phyloP scores from a whole-genome alignment of 1,139 yeast genomes.

The Candida tetrigidarum region DNA sequence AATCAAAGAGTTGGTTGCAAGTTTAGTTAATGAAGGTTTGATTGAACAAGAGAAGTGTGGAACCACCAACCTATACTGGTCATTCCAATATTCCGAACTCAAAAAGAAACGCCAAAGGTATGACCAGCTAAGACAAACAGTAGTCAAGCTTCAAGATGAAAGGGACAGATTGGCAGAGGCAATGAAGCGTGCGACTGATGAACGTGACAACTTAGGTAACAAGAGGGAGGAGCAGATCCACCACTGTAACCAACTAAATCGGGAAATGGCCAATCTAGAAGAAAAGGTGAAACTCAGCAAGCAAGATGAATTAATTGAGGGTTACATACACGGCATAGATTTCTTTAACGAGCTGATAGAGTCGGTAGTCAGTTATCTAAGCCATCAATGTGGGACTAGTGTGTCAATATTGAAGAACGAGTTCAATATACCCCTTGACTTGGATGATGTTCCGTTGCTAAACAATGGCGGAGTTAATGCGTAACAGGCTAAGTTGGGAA shows the following conservation, averaged over 20 bases:
- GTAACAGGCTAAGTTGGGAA: not conserved
- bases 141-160: constrained; percentile 12
- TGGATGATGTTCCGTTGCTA: constrained; percentile 15
- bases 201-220: constrained; percentile 7
- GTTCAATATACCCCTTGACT: constrained; percentile 20
- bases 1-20: constrained; percentile 50
- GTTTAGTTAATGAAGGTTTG: constrained; percentile 48
- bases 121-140: constrained; percentile 21
- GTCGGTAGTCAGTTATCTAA: constrained; percentile 17
- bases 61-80: constrained; percentile 55
- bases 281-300: constrained; percentile 8
- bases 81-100: constrained; percentile 44
- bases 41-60: constrained; percentile 59
- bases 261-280: constrained; percentile 4
- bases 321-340: constrained; percentile 16
- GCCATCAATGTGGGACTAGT: constrained; percentile 13
- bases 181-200: constrained; percentile 3
- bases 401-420: constrained; percentile 15
- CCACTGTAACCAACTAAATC: constrained; percentile 5
- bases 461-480: not conserved
- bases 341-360: constrained; percentile 21
- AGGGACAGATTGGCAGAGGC: constrained; percentile 9
- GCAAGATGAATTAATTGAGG: constrained; percentile 6
- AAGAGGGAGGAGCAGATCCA: constrained; percentile 8
- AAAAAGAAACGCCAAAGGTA: constrained; percentile 18